Evolutionary conservation across 2,329 filamentous ascomycete genomes (phyloP), one percentile per base, ranked within the genome.

Genomic region (Capronia americana): DNA sequence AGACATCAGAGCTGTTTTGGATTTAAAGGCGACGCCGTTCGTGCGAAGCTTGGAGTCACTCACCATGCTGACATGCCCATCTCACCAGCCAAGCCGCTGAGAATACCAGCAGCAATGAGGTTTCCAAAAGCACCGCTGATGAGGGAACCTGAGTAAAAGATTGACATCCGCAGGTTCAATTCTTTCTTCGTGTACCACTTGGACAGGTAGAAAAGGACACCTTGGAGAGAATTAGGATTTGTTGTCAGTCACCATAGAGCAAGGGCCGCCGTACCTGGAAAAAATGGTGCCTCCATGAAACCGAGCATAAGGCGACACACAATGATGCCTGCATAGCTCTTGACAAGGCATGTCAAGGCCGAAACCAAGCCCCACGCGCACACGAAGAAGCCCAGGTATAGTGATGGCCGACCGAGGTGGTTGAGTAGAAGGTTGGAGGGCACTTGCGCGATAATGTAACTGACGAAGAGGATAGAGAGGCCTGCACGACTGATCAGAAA

Each of bases 141-240:
- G 23, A 85, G 74, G 1, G 88, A 80, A 0, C 85, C 85, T 0
- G 85, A 86, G 76, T 87, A 88, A 28, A 88, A 76, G 38, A 88
- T 81, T 61, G 85, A 85, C 70, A 87, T 87, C 44, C 71, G 63
- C 61, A 79, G 78, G 20, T 83, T 82, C 67, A 88, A 72, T 76
- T 87, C 85, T 57, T 84, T 82, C 56, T 87, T 82, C 1, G 87
- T 90, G 75, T 90, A 90, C 84, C 71, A 88, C 87, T 0, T 86
- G 87, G 23, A 3, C 79, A 90, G 80, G 54, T 89, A 86, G 51
- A 89, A 80, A 11, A 90, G 80, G 57, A 78, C 74, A 28, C 77
- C 77, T 1, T 82, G 75, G 51, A 82, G 75, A 65, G 82, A 79
- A 1, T 59, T 51, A 57, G 51, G 7, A 38, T 28, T 56, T n/a